phyloP scores from a whole-genome alignment of 176 grass and related monocot species.

The Cocos nucifera region DNA sequence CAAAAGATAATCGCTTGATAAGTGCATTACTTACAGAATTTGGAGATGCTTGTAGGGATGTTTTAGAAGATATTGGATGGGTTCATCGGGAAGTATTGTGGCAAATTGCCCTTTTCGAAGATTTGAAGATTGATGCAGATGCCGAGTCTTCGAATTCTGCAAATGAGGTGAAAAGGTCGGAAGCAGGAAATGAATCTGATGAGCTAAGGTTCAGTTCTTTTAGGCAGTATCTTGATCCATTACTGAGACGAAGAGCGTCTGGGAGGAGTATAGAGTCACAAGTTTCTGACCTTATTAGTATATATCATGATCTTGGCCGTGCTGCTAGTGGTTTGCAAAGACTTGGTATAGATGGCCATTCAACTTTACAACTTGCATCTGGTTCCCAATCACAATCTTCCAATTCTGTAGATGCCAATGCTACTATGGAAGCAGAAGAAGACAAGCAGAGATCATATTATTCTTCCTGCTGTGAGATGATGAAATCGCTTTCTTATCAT shows the following conservation, averaged over 20 bases:
- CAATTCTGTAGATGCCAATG: slow-evolving; percentile 49
- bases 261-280: slow-evolving; percentile 90
- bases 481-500: slow-evolving; percentile 88
- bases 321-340: slow-evolving; percentile 48
- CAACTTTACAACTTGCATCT: slow-evolving; percentile 36
- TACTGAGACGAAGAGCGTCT: slow-evolving; percentile 73
- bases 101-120: slow-evolving; percentile 68
- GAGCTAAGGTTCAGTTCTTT: slow-evolving; percentile 78
- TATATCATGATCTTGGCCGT: slow-evolving; percentile 89
- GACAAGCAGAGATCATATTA: slow-evolving; percentile 61
- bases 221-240: slow-evolving; percentile 92
- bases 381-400: slow-evolving; percentile 50
- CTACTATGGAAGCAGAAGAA: slow-evolving; percentile 38
- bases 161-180: slow-evolving; percentile 39
- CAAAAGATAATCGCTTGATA: slow-evolving; percentile 97
- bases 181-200: slow-evolving; percentile 42
- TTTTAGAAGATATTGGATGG: slow-evolving; percentile 76
- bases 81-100: slow-evolving; percentile 76
- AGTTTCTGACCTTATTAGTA: slow-evolving; percentile 85
- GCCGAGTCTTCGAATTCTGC: slow-evolving; percentile 30
- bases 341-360: slow-evolving; percentile 47
- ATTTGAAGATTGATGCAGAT: slow-evolving; percentile 47
- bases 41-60: slow-evolving; percentile 78
- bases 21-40: slow-evolving; percentile 83
- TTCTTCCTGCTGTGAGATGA: slow-evolving; percentile 76